Evolutionary conservation across 768 basidiomycete genomes (phyloP).

Genomic region (Russula virescens): DNA sequence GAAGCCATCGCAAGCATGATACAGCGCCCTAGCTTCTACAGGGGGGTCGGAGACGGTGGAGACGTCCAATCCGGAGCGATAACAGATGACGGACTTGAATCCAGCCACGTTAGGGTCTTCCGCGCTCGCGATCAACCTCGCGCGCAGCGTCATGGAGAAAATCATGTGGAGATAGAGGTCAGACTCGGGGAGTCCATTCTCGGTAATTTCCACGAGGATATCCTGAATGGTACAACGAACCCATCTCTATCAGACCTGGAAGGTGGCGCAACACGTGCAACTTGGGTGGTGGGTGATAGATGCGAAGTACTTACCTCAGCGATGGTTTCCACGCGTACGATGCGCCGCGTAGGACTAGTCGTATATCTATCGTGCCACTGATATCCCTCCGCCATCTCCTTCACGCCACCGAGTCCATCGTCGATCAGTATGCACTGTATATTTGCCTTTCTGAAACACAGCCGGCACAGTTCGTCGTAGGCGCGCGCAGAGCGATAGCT

Average conservation of each 20-base stretch:
- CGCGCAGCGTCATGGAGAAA: conserved; percentile 35
- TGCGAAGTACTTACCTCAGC: conserved; percentile 50
- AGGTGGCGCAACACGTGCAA: too few relatives aligned
- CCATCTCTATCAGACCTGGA: background rate
- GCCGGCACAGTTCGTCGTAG: conserved; percentile 54
- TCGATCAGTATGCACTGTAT: conserved; percentile 69
- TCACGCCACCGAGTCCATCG: conserved; percentile 55
- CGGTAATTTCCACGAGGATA: conserved; percentile 27
- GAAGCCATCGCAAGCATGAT: conserved; percentile 23
- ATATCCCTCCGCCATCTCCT: conserved; percentile 44
- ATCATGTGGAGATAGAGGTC: background rate
- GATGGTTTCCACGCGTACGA: conserved; percentile 62
- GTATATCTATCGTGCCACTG: conserved; percentile 62
- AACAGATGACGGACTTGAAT: conserved; percentile 75
- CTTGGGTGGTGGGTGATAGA: background rate
- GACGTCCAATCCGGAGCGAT: conserved; percentile 68
- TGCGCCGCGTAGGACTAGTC: conserved; percentile 45
- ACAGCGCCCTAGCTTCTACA: background rate
- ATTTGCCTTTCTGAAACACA: conserved; percentile 48
- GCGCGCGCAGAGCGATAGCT: conserved; percentile 36
- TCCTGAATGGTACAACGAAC: conserved; percentile 19
- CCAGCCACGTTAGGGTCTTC: conserved; percentile 47
- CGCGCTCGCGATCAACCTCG: conserved; percentile 36
- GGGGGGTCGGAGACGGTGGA: conserved; percentile 28
- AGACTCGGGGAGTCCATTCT: conserved; percentile 10